Conservation (phyloP, 345 rosid genomes). For the Salix udensis region DNA sequence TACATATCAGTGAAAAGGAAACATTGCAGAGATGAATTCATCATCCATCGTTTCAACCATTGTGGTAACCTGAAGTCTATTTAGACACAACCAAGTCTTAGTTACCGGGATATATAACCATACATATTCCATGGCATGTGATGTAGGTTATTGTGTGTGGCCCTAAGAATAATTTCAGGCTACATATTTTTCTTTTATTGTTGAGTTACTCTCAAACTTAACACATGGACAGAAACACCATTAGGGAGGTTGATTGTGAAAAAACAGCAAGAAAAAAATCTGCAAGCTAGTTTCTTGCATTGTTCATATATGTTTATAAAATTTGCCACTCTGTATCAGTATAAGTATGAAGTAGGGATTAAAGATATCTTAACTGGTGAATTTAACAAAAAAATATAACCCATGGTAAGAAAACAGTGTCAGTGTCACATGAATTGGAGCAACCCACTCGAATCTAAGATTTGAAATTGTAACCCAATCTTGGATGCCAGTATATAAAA, state of each 20-base stretch:
- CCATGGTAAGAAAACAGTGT: neutral
- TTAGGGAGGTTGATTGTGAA: neutral
- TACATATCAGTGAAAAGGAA: neutral
- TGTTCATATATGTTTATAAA: neutral
- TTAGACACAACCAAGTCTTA: neutral
- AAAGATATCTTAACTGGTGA: neutral
- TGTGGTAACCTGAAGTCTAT: neutral
- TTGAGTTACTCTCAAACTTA: neutral
- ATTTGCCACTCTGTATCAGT: neutral
- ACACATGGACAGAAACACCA: neutral
- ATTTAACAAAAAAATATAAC: neutral
- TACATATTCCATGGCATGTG: neutral
- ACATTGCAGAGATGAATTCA: neutral
- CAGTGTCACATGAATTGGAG: neutral
- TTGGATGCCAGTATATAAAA: slow-evolving; percentile 4
- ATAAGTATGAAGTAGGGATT: neutral
- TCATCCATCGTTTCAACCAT: neutral
- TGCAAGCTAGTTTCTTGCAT: neutral
- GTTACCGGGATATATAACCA: neutral
- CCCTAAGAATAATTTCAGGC: neutral
- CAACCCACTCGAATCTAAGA: neutral
- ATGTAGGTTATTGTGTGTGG: neutral
- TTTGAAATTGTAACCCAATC: neutral
- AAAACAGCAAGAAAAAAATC: neutral
- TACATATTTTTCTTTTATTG: neutral